phyloP scores from a whole-genome alignment of 805 yeast species.

The Candida fluviatilis region DNA sequence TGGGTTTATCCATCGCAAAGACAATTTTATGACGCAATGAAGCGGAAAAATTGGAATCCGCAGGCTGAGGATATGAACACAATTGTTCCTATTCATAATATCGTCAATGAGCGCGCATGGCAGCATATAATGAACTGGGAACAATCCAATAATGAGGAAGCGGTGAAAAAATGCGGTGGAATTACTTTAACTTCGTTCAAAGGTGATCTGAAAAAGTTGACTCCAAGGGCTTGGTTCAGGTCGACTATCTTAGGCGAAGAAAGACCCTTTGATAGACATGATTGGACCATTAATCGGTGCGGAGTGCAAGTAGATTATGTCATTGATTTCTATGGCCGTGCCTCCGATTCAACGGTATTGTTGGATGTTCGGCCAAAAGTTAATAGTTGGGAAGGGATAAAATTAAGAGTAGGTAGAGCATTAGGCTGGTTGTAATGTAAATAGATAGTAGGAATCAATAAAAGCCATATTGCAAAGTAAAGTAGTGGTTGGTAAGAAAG shows the following conservation, averaged over 20 bases:
- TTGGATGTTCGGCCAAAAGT: constrained; percentile 92
- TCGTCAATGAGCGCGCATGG: constrained; percentile 95
- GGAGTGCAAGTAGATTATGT: constrained; percentile 84
- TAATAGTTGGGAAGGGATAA: constrained; percentile 75
- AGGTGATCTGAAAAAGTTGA: constrained; percentile 80
- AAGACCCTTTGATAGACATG: constrained; percentile 93
- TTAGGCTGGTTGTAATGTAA: constrained; percentile 38
- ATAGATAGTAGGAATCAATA: neutral
- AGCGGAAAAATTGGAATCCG: constrained; percentile 85
- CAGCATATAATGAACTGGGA: constrained; percentile 82
- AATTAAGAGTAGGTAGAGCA: constrained; percentile 61
- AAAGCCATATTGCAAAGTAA: too few species aligned
- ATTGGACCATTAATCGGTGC: constrained; percentile 85
- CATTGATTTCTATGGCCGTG: constrained; percentile 73
- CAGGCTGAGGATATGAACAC: constrained; percentile 77
- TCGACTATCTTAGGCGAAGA: constrained; percentile 64
- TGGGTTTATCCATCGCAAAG: constrained; percentile 97
- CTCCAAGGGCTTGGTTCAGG: constrained; percentile 79
- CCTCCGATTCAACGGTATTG: constrained; percentile 53
- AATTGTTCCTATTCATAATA: constrained; percentile 90
- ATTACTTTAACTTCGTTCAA: constrained; percentile 78
- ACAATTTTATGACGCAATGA: constrained; percentile 93
- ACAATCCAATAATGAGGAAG: constrained; percentile 46
- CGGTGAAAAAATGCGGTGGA: constrained; percentile 63
- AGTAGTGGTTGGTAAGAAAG: too few species aligned